Conservation (phyloP, 257 asterid species). For the Hygrophila difformis region DNA sequence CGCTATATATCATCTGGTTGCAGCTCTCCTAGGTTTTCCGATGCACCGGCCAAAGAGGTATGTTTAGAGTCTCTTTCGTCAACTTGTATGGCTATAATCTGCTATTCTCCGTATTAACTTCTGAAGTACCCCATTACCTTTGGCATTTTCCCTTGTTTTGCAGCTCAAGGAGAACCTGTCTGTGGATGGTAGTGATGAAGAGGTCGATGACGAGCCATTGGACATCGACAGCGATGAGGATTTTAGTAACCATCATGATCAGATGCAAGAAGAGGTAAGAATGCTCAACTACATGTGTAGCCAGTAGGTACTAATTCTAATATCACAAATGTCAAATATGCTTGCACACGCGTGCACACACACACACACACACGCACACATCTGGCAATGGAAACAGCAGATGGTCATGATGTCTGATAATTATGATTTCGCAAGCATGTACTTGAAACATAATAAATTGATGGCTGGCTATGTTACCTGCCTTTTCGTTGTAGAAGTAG, state of each 20-base stretch:
- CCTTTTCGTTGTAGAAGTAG: background rate
- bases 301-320: too few relatives aligned
- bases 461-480: background rate
- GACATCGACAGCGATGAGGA: slow-evolving; percentile 90
- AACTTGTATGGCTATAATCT: background rate
- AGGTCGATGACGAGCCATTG: slow-evolving; percentile 66
- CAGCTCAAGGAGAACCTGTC: slow-evolving; percentile 90
- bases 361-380: too few relatives aligned
- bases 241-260: slow-evolving; percentile 47
- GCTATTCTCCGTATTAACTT: too few relatives aligned
- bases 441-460: too few relatives aligned
- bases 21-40: slow-evolving; percentile 85
- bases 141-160: background rate
- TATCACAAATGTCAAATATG: too few relatives aligned
- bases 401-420: too few relatives aligned
- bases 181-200: slow-evolving; percentile 96
- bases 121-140: slow-evolving; percentile 5
- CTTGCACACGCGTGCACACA: too few relatives aligned
- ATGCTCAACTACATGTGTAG: background rate
- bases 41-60: slow-evolving; percentile 91
- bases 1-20: slow-evolving; percentile 84
- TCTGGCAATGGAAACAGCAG: too few relatives aligned
- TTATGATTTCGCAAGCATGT: too few relatives aligned
- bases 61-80: background rate
- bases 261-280: slow-evolving; percentile 64